Evolutionary conservation across 2,329 filamentous ascomycete species (phyloP).

Genomic region (Alternaria tenuissima): DNA sequence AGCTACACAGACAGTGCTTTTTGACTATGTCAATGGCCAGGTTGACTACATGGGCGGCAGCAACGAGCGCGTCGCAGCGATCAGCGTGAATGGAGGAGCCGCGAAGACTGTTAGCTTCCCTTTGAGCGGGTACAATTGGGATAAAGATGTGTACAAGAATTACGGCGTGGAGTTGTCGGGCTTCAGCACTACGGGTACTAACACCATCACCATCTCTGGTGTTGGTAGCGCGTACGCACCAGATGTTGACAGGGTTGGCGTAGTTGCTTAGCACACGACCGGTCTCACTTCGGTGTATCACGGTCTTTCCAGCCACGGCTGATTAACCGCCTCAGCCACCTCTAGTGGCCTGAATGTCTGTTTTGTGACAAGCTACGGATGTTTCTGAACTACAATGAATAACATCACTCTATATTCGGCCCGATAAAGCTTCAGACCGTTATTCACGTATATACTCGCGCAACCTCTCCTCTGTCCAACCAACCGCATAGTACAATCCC

Average conservation of each 20-base stretch:
- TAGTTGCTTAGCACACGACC: background rate
- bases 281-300: background rate
- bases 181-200: conserved; percentile 26
- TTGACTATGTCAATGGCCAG: conserved; percentile 31
- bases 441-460: background rate
- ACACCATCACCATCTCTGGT: conserved; percentile 26
- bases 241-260: conserved; percentile 26
- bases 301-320: background rate
- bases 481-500: background rate
- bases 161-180: conserved; percentile 28
- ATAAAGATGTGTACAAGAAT: conserved; percentile 21
- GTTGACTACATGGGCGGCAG: conserved; percentile 26
- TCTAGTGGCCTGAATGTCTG: background rate
- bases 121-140: conserved; percentile 29
- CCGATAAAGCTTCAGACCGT: background rate
- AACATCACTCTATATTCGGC: background rate
- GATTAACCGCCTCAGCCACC: background rate
- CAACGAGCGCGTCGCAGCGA: conserved; percentile 27
- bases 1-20: conserved; percentile 22
- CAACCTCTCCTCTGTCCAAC: background rate
- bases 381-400: background rate
- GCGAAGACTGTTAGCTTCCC: conserved; percentile 30
- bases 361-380: background rate
- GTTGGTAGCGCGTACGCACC: conserved; percentile 18
- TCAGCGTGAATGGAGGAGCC: conserved; percentile 30